phyloP scores from a whole-genome alignment of 2,329 filamentous ascomycete species.

The Camillea tinctor region DNA sequence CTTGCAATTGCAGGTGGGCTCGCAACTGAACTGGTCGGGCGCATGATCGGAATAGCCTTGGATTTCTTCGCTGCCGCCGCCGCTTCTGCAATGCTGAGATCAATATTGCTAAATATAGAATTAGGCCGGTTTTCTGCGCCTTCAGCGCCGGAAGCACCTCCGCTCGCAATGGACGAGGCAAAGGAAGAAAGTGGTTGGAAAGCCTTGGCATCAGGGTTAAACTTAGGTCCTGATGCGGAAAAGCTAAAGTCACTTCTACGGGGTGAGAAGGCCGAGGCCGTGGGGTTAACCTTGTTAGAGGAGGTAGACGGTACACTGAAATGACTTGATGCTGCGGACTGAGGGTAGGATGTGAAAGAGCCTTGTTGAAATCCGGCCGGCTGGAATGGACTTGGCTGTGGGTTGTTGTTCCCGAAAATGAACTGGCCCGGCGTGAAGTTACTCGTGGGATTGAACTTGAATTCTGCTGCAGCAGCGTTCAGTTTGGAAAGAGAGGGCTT shows the following conservation, averaged over 20 bases:
- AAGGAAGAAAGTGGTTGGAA: constrained; percentile 65
- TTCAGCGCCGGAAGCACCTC: constrained; percentile 44
- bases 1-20: constrained; percentile 23
- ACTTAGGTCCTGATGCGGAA: constrained; percentile 63
- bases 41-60: constrained; percentile 81
- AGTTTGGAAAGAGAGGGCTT: constrained; percentile 74
- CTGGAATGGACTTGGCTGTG: constrained; percentile 41
- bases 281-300: constrained; percentile 61
- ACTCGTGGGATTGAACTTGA: constrained; percentile 68
- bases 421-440: constrained; percentile 52
- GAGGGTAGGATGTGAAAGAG: constrained; percentile 35
- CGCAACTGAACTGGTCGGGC: constrained; percentile 50
- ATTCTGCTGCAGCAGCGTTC: constrained; percentile 87
- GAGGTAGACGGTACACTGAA: constrained; percentile 41
- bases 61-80: constrained; percentile 68
- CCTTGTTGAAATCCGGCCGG: constrained; percentile 47
- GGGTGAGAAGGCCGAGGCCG: constrained; percentile 71
- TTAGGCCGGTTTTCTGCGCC: constrained; percentile 39
- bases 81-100: constrained; percentile 59
- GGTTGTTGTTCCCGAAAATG: constrained; percentile 43
- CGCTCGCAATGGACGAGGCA: constrained; percentile 48
- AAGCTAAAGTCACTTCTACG: constrained; percentile 54
- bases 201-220: constrained; percentile 72
- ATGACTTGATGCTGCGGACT: constrained; percentile 38
- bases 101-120: constrained; percentile 70